Base-by-base conservation (phyloP, 768 basidiomycete species). In the Pleurotus djamor region DNA sequence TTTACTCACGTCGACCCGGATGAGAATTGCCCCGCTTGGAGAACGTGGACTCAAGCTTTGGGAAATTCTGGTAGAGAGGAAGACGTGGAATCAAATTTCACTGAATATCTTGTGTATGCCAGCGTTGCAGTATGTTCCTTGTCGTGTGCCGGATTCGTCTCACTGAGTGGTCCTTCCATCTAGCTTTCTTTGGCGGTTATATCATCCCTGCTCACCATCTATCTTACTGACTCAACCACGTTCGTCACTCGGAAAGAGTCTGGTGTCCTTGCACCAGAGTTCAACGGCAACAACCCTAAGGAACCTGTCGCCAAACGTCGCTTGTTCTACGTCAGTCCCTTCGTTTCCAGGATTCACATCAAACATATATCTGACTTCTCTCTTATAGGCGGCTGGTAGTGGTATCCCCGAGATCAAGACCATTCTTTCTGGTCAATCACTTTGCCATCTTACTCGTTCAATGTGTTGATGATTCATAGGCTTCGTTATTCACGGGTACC, bases 321-420 rank as follows among this genome's bases (percentile, higher is more conserved):
- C 66, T 79, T 94, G 74, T 95, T 91, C 75, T 97, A 94, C 68
- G 94, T 92, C 72, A 33, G 89, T 78, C 34, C 8, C 41, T 57
- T 47, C 13, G 89, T 78, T 34, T 9, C 38, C 55, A 41, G 13
- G 45, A 8, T 43, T 16, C 9, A 8, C 33, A 38, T 21, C 32
- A 32, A 16, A 52, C 52, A 61, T 10, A 67, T 9, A 64, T 44
- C 47, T 64, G 61, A 63, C 55, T 48, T 63, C 61, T 52, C 60
- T 58, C 49, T 54, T 34, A 0, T 65, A 92, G 89, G 94, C 97
- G 8, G 94, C 94, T 16, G 97, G 97, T 16, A 92, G 90, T 67
- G 97, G 97, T 50, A 96, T 98, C 58, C 95, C 96, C 0, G 96
- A 99, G 72, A 89, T 99, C 70, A 99, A 99, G 72, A 92, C 92